These are phyloP conservation scores for Salvia miltiorrhiza DNA, from an alignment of 257 asterid species.

Conservation along the genomic window DNA sequence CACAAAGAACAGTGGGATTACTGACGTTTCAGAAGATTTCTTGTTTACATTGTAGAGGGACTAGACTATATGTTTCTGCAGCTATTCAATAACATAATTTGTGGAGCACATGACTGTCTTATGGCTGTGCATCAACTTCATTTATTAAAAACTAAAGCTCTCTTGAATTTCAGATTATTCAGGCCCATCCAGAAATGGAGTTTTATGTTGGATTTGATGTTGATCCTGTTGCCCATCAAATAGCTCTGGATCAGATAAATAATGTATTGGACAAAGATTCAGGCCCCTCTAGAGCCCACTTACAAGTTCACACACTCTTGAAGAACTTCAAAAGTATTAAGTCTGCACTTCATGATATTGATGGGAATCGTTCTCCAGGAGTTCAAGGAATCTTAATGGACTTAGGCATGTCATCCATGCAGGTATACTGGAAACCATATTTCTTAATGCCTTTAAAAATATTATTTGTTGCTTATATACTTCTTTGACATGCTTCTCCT, in stretches of 20 bases:
- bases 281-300: conserved; percentile 26
- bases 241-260: conserved; percentile 55
- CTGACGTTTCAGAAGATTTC: neutral
- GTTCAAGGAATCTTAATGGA: conserved; percentile 89
- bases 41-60: neutral
- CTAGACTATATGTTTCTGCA: neutral
- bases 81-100: neutral
- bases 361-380: conserved; percentile 39
- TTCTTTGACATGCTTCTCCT: neutral
- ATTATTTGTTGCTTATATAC: neutral
- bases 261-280: conserved; percentile 31
- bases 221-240: conserved; percentile 85
- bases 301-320: conserved; percentile 56
- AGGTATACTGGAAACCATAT: conserved; percentile 46
- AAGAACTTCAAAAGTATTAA: conserved; percentile 62
- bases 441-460: neutral
- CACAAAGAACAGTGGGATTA: neutral
- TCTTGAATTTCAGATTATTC: conserved; percentile 63
- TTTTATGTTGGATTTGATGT: conserved; percentile 77
- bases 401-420: conserved; percentile 99
- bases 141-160: neutral
- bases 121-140: neutral
- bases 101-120: neutral
- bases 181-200: conserved; percentile 85
- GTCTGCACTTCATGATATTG: conserved; percentile 52